Evolutionary conservation across 768 basidiomycete genomes (phyloP), one percentile per base, ranked within the genome.

Genomic region (Polyporus arcularius): DNA sequence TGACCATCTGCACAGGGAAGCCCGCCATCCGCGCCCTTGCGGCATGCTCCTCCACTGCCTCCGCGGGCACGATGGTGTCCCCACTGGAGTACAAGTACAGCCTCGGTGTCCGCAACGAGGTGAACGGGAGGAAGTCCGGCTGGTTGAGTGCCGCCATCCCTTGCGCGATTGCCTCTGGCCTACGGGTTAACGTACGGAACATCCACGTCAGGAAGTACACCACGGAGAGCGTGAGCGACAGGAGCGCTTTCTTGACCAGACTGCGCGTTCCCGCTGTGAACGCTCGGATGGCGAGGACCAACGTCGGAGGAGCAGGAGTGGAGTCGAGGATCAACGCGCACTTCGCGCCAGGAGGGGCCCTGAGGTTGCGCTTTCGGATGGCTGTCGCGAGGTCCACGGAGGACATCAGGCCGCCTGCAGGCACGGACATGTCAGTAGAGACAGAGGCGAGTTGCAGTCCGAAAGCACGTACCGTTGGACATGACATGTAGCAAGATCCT

Each of bases 1-100:
- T 31, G 40, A 75, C 73, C 15, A 65, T 67, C 12, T 41, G 63
- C 6, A 73, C 72, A 21, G 69, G 50, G n/a, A 72, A 53, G 1
- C 75, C 74, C 1, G 18, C 41, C 31, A 43, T 26, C 55, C 58
- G 67, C n/a, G 73, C 72, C 2, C 54, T 51, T 21, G 70, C 64
- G 0, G 64, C 67, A 53, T 78, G 72, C 15, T 51, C 43, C 42
- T 70, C 64, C 7, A 78, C 67, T 3, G 62, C 66, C 42, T 60
- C 3, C 64, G 68, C 70, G 4, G 71, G 73, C 16, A 78, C 68
- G 7, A 75, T 15, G 38, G 55, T 50, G 42, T 78, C 76, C 14
- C 61, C 67, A 47, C 64, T 65, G 10, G 75, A 78, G 60, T 70
- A 78, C 18, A 78, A 40, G 45, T 78, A 78, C 35, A 78, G 41